phyloP scores from a whole-genome alignment of 208 protist genomes.

The Phytomonas sp. region DNA sequence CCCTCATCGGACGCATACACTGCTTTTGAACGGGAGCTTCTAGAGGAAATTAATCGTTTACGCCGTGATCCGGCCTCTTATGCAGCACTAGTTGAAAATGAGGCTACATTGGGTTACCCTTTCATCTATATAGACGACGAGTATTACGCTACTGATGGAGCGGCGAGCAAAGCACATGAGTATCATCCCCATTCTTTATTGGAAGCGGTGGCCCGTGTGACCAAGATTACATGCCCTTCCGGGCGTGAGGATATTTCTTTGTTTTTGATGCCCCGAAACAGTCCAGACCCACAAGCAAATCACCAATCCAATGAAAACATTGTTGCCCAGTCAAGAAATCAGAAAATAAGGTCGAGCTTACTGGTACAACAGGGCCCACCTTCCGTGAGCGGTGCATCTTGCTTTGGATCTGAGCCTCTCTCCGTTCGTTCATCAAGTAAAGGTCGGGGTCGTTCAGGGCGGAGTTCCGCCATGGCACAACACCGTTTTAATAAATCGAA shows the following conservation, averaged over 20 bases:
- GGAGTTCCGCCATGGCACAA: background rate
- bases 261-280: background rate
- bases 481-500: background rate
- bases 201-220: background rate
- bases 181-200: background rate
- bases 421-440: background rate
- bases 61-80: slow-evolving; percentile 52
- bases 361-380: background rate
- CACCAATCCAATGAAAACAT: background rate
- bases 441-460: background rate
- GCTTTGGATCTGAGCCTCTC: background rate
- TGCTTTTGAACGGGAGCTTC: slow-evolving; percentile 40
- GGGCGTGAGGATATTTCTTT: background rate
- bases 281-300: background rate
- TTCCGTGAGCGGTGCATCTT: background rate
- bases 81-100: slow-evolving; percentile 38
- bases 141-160: slow-evolving; percentile 33
- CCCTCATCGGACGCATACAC: slow-evolving; percentile 48
- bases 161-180: slow-evolving; percentile 11
- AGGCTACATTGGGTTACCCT: slow-evolving; percentile 57
- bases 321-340: background rate
- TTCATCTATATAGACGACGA: slow-evolving; percentile 47
- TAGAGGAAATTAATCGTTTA: slow-evolving; percentile 65
- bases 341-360: background rate
- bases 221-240: background rate